Base-by-base conservation (phyloP, 192 early-diverging fungal species). In the Backusella tuberculispora region DNA sequence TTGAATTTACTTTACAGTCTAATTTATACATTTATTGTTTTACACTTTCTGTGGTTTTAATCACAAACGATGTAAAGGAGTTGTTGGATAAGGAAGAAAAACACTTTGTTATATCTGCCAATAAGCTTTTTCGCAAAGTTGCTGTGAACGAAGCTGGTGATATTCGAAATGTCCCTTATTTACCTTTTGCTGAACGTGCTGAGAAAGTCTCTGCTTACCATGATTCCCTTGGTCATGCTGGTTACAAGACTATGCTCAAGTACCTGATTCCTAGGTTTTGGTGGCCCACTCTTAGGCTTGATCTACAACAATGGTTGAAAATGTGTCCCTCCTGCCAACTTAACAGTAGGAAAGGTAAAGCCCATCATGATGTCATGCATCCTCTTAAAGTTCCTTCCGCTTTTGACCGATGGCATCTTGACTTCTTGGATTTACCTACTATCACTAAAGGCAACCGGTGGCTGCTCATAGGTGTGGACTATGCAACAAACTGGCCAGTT, bases 391-490 rank as follows among this genome's bases (percentile, higher is more conserved):
- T n/a, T n/a, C n/a, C n/a, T n/a, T n/a, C n/a, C n/a, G n/a, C n/a
- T n/a, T n/a, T n/a, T n/a, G n/a, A n/a, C 21, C 47, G 45, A 53
- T 71, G 70, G 70, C 71, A 72, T 19, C 41, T 75, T 1, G 73
- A 74, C 53, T 66, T 64, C 21, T 77, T 40, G 74, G 73, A 66
- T 37, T 37, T 66, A 10, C 75, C 26, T 44, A 41, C 10, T 1
- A 34, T 46, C 50, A 12, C 29, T 0, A 29, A 48, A 6, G 45
- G 68, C 9, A 81, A 81, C 43, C 21, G 45, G 0, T 81, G 71
- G 71, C 65, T 81, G 0, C n/a, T 82, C 0, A 42, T 74, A 1
- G 81, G 72, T 46, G 74, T 75, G 5, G 81, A 82, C 21, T 78
- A 78, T 63, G 43, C 71, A 0, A 82, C 74, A n/a, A n/a, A n/a